Evolutionary conservation across 805 yeast species (phyloP).

Genomic region (Jamesozyma jinghongensis): DNA sequence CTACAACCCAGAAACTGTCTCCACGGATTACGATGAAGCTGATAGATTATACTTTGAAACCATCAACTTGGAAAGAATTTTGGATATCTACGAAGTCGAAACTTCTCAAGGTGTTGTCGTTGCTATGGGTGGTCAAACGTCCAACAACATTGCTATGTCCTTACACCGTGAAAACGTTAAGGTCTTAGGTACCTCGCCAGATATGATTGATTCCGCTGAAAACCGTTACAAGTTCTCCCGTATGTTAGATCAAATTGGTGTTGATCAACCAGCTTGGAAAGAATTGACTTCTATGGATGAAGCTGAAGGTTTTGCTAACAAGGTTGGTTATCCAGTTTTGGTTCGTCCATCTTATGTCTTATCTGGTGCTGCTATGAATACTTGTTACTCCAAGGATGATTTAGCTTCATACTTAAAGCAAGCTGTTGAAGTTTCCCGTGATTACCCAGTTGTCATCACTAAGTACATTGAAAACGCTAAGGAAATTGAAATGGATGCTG

Average conservation of each 20-base stretch:
- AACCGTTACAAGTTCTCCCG: slow-evolving; percentile 96
- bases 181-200: slow-evolving; percentile 94
- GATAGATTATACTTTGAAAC: slow-evolving; percentile 95
- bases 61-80: slow-evolving; percentile 83
- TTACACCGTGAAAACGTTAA: slow-evolving; percentile 91
- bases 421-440: slow-evolving; percentile 96
- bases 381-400: slow-evolving; percentile 84
- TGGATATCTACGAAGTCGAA: slow-evolving; percentile 91
- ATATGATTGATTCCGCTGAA: slow-evolving; percentile 97
- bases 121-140: slow-evolving; percentile 98
- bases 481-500: slow-evolving; percentile 98
- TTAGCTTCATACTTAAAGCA: slow-evolving; percentile 79
- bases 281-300: slow-evolving; percentile 88
- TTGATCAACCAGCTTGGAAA: slow-evolving; percentile 99
- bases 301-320: slow-evolving; percentile 86
- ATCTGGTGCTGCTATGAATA: slow-evolving; percentile 99
- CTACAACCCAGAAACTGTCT: slow-evolving; percentile 97
- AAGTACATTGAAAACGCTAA: slow-evolving; percentile 94
- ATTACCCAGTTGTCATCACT: slow-evolving; percentile 95
- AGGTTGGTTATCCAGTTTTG: slow-evolving; percentile 86
- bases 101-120: slow-evolving; percentile 85
- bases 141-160: slow-evolving; percentile 90
- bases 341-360: slow-evolving; percentile 96
- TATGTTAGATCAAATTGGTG: slow-evolving; percentile 92
- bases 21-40: slow-evolving; percentile 98